A percentile compares a stretch with the other conserved stretches of the same genome.
Conservation (phyloP, 1,284 basidiomycete species). For the Ustilago xerochloae region DNA sequence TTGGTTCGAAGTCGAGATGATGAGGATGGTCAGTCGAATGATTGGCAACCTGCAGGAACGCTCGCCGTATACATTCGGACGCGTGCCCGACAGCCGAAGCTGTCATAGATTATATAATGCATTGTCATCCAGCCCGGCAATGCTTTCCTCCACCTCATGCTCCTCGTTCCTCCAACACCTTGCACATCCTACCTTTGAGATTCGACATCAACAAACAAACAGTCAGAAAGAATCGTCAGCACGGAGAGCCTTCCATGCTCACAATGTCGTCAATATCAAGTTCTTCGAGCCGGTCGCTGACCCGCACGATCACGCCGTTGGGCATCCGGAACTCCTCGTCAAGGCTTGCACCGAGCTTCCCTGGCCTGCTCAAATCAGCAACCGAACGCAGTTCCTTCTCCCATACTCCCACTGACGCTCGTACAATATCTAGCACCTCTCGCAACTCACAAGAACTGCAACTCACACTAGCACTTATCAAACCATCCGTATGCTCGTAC, state of each 20-base stretch:
- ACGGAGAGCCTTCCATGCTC: too few species aligned
- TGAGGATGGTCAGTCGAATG: neutral
- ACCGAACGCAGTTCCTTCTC: neutral
- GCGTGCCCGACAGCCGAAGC: conserved; percentile 28
- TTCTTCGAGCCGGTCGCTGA: neutral
- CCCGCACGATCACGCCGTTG: neutral
- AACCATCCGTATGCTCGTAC: conserved; percentile 62
- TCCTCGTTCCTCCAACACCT: neutral
- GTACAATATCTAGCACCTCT: neutral
- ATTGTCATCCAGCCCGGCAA: neutral
- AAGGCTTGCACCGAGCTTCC: neutral
- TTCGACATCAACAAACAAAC: neutral
- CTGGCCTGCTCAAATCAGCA: neutral
- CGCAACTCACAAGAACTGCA: conserved; percentile 15
- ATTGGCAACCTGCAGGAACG: conserved; percentile 24
- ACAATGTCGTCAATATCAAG: conserved; percentile 8
- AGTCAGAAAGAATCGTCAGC: neutral
- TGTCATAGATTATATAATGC: conserved; percentile 11
- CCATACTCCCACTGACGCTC: neutral
- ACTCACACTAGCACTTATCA: conserved; percentile 63
- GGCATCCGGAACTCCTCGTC: neutral
- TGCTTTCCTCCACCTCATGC: conserved; percentile 4
- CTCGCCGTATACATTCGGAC: conserved; percentile 4
- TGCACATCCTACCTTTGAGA: neutral
- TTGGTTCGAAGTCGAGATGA: neutral